Evolutionary conservation across 352 stramenopile species (phyloP).

Genomic region (Phytophthora palmivora): DNA sequence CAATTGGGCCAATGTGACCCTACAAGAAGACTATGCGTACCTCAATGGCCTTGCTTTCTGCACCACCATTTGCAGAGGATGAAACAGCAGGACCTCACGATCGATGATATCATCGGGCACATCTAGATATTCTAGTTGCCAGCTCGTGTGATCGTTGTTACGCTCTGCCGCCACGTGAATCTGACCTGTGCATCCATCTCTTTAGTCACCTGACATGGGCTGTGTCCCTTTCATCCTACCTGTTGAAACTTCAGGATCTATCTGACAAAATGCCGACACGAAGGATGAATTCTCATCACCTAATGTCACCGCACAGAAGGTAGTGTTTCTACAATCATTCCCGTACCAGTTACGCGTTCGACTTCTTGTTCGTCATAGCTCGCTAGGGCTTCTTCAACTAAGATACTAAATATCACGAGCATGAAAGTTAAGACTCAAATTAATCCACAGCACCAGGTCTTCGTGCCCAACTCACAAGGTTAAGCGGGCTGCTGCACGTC

Average conservation of each 20-base stretch:
- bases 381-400: constrained; percentile 1
- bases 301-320: background rate
- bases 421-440: background rate
- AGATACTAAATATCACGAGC: background rate
- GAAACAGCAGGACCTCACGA: constrained; percentile 12
- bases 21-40: background rate
- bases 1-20: too few species aligned
- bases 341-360: background rate
- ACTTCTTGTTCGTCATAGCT: background rate
- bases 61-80: constrained; percentile 8
- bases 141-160: background rate
- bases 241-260: background rate
- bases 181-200: constrained; percentile 7
- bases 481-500: background rate
- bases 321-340: too few species aligned
- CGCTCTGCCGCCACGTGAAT: constrained; percentile 9
- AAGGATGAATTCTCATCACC: constrained; percentile 6
- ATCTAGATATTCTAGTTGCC: constrained; percentile 15
- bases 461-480: too few species aligned
- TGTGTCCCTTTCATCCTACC: background rate
- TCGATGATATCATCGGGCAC: constrained; percentile 13
- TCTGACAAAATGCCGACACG: background rate
- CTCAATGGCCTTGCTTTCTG: constrained; percentile 21
- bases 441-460: background rate
- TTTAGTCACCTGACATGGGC: too few species aligned